These are phyloP conservation scores for Boehmeria nivea DNA, from an alignment of 306 rosid species.

Conservation along the genomic window DNA sequence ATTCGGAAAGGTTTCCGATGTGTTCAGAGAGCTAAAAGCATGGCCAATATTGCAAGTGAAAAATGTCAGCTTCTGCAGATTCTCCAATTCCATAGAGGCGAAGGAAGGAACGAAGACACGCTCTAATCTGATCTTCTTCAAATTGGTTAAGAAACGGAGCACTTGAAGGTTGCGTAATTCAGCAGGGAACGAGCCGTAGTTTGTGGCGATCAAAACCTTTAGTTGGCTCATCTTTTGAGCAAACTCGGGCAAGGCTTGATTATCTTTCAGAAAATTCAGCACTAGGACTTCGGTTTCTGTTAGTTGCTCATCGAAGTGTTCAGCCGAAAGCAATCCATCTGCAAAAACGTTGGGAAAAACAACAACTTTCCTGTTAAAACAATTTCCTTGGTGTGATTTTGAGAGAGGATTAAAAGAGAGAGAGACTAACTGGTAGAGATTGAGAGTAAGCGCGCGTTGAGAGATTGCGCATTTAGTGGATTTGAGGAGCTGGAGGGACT, in stretches of 20 bases:
- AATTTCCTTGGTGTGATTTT: too few relatives aligned
- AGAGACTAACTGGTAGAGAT: slow-evolving; percentile 55
- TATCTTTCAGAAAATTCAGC: slow-evolving; percentile 33
- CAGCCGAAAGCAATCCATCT: slow-evolving; percentile 46
- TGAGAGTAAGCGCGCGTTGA: slow-evolving; percentile 41
- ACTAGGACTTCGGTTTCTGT: slow-evolving; percentile 47
- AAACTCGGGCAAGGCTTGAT: slow-evolving; percentile 39
- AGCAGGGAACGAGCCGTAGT: slow-evolving; percentile 31
- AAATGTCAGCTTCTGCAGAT: slow-evolving; percentile 46
- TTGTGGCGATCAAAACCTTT: slow-evolving; percentile 47
- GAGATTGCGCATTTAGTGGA: slow-evolving; percentile 19
- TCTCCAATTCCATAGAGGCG: slow-evolving; percentile 21
- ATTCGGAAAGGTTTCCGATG: slow-evolving; percentile 39
- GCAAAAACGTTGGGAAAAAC: slow-evolving; percentile 28
- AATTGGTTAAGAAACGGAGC: slow-evolving; percentile 19
- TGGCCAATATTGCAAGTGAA: slow-evolving; percentile 50
- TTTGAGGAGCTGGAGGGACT: slow-evolving; percentile 55
- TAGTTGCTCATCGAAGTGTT: slow-evolving; percentile 44
- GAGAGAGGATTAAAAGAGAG: too few relatives aligned
- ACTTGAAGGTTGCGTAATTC: slow-evolving; percentile 32
- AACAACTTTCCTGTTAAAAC: too few relatives aligned
- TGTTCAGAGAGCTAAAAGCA: slow-evolving; percentile 29
- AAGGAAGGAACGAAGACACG: slow-evolving; percentile 38
- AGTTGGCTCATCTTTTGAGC: slow-evolving; percentile 42
- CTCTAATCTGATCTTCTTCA: slow-evolving; percentile 53